Evolutionary conservation across 78 protist genomes (phyloP).

Genomic region (Dictyostelium citrinum): DNA sequence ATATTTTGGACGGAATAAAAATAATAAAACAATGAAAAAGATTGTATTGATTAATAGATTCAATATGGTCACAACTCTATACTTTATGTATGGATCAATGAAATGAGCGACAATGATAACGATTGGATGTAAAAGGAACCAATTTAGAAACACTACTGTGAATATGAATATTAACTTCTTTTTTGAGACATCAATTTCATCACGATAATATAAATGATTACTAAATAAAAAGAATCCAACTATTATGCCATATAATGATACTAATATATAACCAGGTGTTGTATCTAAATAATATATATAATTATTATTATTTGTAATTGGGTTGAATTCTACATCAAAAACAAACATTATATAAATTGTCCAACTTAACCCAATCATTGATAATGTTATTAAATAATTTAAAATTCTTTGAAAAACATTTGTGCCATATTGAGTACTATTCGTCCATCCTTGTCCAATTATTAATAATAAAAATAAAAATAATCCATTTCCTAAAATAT

Average conservation of each 20-base stretch:
- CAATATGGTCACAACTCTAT: constrained; percentile 6
- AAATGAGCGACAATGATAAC: constrained; percentile 29
- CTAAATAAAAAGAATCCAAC: constrained; percentile 6
- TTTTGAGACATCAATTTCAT: constrained; percentile 22
- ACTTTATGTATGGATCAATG: constrained; percentile 29
- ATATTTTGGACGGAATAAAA: constrained; percentile 14
- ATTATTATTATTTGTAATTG: not conserved
- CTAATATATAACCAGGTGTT: constrained; percentile 41
- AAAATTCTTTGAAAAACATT: constrained; percentile 9
- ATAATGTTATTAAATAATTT: constrained; percentile 2
- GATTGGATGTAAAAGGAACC: constrained; percentile 43
- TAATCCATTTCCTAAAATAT: not conserved
- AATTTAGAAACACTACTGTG: not conserved
- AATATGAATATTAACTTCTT: constrained; percentile 26
- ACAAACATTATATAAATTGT: not conserved
- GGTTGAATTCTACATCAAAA: not conserved
- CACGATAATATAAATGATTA: not conserved
- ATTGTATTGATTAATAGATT: constrained; percentile 5
- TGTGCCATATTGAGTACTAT: constrained; percentile 16
- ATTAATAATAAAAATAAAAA: constrained; percentile 19
- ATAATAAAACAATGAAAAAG: not conserved
- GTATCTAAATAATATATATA: constrained; percentile 42
- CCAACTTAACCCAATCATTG: not conserved
- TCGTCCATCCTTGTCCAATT: constrained; percentile 55
- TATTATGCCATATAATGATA: constrained; percentile 23